These are phyloP conservation scores for Penicillium arizonense DNA, from an alignment of 495 filamentous ascomycete species.

Conservation along the genomic window DNA sequence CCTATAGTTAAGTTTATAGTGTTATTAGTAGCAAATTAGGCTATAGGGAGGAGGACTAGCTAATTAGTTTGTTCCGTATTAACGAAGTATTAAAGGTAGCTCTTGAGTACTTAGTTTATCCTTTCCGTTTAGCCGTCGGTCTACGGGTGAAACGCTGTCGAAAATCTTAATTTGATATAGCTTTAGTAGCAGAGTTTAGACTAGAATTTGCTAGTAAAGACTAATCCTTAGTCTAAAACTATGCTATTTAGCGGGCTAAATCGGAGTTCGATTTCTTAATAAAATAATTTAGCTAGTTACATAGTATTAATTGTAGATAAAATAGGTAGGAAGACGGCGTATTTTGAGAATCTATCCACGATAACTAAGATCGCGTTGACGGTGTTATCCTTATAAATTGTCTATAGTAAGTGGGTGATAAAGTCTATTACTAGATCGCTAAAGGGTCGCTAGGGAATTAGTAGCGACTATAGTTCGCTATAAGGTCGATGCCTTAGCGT, in stretches of 20 bases:
- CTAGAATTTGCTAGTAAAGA: slow-evolving; percentile 16
- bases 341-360: too few species aligned
- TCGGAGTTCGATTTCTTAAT: slow-evolving; percentile 6
- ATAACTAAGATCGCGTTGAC: too few species aligned
- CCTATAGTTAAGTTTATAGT: neutral
- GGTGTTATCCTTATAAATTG: too few species aligned
- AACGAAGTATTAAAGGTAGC: slow-evolving; percentile 4
- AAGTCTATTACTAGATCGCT: neutral
- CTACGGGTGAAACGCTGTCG: slow-evolving; percentile 15
- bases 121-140: slow-evolving; percentile 18
- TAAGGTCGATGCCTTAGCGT: too few species aligned
- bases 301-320: neutral
- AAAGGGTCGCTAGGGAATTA: neutral
- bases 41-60: neutral
- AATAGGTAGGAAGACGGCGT: neutral
- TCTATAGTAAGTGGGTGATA: slow-evolving; percentile 6
- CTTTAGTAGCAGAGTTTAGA: slow-evolving; percentile 5
- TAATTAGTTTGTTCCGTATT: slow-evolving; percentile 8
- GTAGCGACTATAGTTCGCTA: slow-evolving; percentile 11
- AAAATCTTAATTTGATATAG: slow-evolving; percentile 4
- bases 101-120: slow-evolving; percentile 3
- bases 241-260: slow-evolving; percentile 7
- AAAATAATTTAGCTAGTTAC: slow-evolving; percentile 7
- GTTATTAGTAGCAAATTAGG: slow-evolving; percentile 5
- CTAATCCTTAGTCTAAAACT: slow-evolving; percentile 8